Base-by-base conservation (phyloP, 192 early-diverging fungal species). In the Coemansia interrupta region DNA sequence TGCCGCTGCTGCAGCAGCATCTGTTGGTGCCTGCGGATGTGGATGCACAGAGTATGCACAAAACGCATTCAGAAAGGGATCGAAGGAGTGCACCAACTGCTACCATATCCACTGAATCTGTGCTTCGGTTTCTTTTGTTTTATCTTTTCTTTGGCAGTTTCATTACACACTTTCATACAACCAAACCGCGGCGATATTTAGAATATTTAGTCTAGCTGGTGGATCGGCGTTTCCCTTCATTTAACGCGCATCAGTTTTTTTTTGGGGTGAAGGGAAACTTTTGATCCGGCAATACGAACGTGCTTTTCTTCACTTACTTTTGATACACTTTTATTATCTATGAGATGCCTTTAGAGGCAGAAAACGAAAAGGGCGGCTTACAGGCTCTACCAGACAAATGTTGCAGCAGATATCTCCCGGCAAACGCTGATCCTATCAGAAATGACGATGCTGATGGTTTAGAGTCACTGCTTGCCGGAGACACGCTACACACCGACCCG, bases 31-130 rank as follows among this genome's bases (percentile, higher is more conserved):
- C 13, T 61, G 70, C 26, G 77, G 78, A 12, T 92, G 93, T 58
- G 85, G 83, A 12, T 93, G 91, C 78, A 66, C 76, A 24, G 90
- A 92, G 30, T 90, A 84, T 76, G 68, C 75, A 39, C 65, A 89
- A 20, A 86, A 92, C 74, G 84, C 86, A 12, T 92, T 92, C 70
- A 85, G 86, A 58, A 74, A 79, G 30, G 85, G 79, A 20, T 46
- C 45, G 2, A 46, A 46, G 45, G 83, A 81, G 55, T 95, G 93
- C 72, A 90, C 80, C 66, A 90, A 86, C 60, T 95, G 93, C 76
- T 90, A 85, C 67, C 93, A 95, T 66, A 79, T 75, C 22, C 89
- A 92, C 52, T 75, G 55, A 19, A 20, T 23, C 4, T 19, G 29
- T 38, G 11, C 26, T 26, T 39, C 7, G 20, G 26, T 26, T 10